Evolutionary conservation across 805 yeast species (phyloP), one percentile per base, ranked within the genome.

Genomic region (Torulaspora delbrueckii): DNA sequence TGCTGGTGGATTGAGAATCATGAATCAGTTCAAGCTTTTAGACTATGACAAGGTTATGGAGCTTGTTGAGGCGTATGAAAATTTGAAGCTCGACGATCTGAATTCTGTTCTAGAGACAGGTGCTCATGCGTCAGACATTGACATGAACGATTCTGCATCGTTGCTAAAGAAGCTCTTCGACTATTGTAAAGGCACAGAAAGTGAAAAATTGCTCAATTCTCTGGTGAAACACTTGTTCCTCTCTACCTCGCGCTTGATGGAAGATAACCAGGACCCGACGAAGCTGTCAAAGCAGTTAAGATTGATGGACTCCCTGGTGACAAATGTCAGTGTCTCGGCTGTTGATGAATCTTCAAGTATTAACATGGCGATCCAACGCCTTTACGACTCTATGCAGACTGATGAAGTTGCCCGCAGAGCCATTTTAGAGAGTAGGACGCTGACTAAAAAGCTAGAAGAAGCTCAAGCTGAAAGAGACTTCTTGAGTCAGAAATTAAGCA

Each of bases 341-440:
- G 46, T 58, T 4, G 75, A 74, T 52, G 74, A 74, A 47, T 86
- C 82, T 42, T 74, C 84, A 8, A 82, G 87, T 14, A 75, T 88
- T 61, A 87, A 85, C 43, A 79, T 88, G 52, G 87, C 95, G 1
- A 85, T 90, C 27, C 93, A 87, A 58, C 71, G 83, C 45, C 72
- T 93, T 34, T 75, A 79, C 48, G 82, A 88, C 35, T 76, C 91
- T 8, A 75, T 90, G 67, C 82, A 82, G 55, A 87, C 96, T 0
- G 98, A 93, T 64, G 96, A 88, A 47, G 85, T 84, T 62, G 96
- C 96, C 10, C 73, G 85, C 43, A 75, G 84, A 43, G 95, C 96
- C 47, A 76, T 71, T 3, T 16, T 60, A 13, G 90, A 84, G 46
- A 77, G 81, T 8, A 75, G 79, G 49, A 80, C 76, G 12, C 74